A percentile compares a stretch with the other conserved stretches of the same genome.
Conservation (phyloP, 805 yeast species). For the Starmera quercuum region DNA sequence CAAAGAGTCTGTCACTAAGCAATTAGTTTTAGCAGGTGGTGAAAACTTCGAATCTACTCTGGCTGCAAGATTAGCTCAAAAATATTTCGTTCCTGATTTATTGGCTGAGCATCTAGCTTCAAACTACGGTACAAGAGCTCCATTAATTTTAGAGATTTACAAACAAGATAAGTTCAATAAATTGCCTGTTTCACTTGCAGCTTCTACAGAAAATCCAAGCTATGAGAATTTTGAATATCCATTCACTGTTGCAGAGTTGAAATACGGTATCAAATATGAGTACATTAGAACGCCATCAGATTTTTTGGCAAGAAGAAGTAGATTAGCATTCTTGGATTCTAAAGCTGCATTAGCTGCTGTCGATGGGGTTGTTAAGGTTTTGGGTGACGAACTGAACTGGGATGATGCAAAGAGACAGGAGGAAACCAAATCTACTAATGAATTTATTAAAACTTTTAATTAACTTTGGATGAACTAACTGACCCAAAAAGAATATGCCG, state of each 20-base stretch:
- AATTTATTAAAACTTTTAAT: slow-evolving; percentile 44
- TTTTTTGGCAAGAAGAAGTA: slow-evolving; percentile 86
- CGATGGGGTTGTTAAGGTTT: slow-evolving; percentile 77
- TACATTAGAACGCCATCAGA: slow-evolving; percentile 84
- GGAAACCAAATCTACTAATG: slow-evolving; percentile 44
- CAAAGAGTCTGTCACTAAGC: slow-evolving; percentile 32
- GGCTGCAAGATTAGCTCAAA: slow-evolving; percentile 73
- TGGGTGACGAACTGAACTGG: slow-evolving; percentile 81
- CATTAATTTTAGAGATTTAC: slow-evolving; percentile 57
- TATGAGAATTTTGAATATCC: slow-evolving; percentile 64
- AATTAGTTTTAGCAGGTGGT: slow-evolving; percentile 66
- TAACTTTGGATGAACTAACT: slow-evolving; percentile 1
- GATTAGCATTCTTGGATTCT: slow-evolving; percentile 88
- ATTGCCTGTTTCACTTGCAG: slow-evolving; percentile 59
- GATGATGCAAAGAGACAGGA: slow-evolving; percentile 44
- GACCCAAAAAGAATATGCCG: background rate
- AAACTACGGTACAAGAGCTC: slow-evolving; percentile 88
- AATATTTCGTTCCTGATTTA: slow-evolving; percentile 60
- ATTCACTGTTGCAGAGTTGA: slow-evolving; percentile 85
- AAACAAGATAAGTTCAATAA: slow-evolving; percentile 44
- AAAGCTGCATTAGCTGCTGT: slow-evolving; percentile 74
- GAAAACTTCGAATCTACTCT: slow-evolving; percentile 69
- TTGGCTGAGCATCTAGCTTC: slow-evolving; percentile 77
- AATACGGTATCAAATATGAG: slow-evolving; percentile 75
- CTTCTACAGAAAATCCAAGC: slow-evolving; percentile 22